Conservation (phyloP, 2,329 filamentous ascomycete species). For the Hymenoscyphus salicellus region DNA sequence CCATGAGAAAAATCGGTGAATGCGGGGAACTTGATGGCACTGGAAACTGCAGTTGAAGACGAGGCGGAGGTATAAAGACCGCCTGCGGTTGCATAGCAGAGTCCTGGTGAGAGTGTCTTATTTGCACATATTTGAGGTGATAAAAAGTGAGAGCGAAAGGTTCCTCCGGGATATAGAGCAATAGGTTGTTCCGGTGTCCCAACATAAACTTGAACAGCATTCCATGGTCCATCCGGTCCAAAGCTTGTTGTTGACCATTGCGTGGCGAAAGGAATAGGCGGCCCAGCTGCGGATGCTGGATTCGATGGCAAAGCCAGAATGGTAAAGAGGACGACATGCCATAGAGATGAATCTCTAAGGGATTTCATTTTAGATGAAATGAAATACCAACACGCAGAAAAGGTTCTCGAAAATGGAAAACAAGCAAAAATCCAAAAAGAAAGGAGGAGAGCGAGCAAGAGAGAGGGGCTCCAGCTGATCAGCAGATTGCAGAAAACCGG, state of each 20-base stretch:
- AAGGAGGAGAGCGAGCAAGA: too few relatives aligned
- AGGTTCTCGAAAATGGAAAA: too few relatives aligned
- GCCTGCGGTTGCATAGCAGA: background rate
- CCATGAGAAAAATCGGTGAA: constrained; percentile 4
- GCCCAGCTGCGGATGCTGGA: background rate
- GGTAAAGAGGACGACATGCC: too few relatives aligned
- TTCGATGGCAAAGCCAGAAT: background rate
- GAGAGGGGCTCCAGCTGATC: too few relatives aligned
- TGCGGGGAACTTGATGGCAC: constrained; percentile 8
- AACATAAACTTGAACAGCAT: constrained; percentile 22
- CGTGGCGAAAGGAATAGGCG: constrained; percentile 24
- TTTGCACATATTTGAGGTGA: constrained; percentile 18
- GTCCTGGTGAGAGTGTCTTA: background rate
- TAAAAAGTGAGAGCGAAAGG: constrained; percentile 16
- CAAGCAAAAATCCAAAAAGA: too few relatives aligned
- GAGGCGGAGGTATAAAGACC: constrained; percentile 8
- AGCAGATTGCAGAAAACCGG: too few relatives aligned
- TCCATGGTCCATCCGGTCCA: constrained; percentile 26
- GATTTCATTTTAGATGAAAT: too few relatives aligned
- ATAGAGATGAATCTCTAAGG: too few relatives aligned
- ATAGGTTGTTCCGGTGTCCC: constrained; percentile 17
- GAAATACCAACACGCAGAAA: too few relatives aligned
- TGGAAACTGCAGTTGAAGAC: constrained; percentile 7
- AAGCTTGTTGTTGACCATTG: constrained; percentile 21
- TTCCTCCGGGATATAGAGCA: constrained; percentile 20